Base-by-base conservation (phyloP, 805 yeast genomes). In the Ogataea neopini region DNA sequence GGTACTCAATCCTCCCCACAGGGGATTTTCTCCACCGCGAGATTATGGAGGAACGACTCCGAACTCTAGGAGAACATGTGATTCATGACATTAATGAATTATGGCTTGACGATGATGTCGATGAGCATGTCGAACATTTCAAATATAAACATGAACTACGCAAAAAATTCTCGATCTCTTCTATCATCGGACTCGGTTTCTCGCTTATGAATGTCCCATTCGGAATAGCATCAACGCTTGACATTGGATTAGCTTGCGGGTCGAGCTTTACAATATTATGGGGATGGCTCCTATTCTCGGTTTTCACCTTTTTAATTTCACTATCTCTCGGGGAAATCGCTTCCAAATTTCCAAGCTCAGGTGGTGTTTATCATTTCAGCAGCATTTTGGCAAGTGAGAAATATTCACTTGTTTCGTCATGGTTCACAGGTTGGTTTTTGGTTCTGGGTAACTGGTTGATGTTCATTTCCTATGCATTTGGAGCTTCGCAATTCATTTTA, bases 121-220 rank as follows among this genome's bases (percentile, higher is more conserved):
- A 67, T 2, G 86, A 82, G 54, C 76, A 76, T 8, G 80, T 84
- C 11, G 90, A 85, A 53, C 86, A 82, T 57, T 84, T 86, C 71
- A 79, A 80, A 46, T 86, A 87, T 62, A 83, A 84, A 54, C 90
- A 84, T 60, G 86, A 83, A 39, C 68, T 87, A 49, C 81, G 80
- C 49, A 74, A 88, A 55, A 81, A 84, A 51, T 72, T 86, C 47
- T 82, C 88, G 0, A 83, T 84, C 9, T 71, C 81, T 1, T 83
- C 91, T 0, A 80, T 87, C 38, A 78, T 87, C 18, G 96, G 94
- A 3, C 68, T 87, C 19, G 92, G 94, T 0, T 86, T 87, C 61
- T 81, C 90, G 1, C 67, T 87, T 26, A 85, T 87, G 91, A 87
- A 88, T 35, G 91, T 88, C 0, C 92, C 91, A 0, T 75, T 86